Evolutionary conservation across 306 rosid genomes (phyloP), one percentile per base, ranked within the genome.

Genomic region (Vigna radiata): DNA sequence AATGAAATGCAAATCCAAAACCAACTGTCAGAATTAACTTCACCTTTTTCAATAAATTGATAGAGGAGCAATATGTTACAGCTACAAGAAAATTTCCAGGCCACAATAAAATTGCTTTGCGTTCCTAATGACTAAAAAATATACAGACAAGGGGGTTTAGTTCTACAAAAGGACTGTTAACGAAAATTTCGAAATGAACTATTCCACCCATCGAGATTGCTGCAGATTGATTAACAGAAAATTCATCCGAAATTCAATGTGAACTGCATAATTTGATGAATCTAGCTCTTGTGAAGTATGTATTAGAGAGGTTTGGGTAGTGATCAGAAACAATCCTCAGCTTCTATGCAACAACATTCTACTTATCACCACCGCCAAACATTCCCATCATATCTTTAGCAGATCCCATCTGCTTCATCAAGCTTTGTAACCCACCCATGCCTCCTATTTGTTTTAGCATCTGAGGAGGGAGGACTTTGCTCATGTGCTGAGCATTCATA

Each of bases 401-500:
- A 41, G 90, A 82, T 75, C 98, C 94, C 89, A 90, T 90, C 70
- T 91, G 94, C 89, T 90, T 91, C 96, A 94, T 90, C 88, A 94
- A 84, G 91, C 55, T 91, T 81, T 94, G 93, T 73, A 94, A 77
- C 18, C 91, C 94, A 29, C 90, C 89, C 93, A 88, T 87, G 62
- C 96, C 97, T 27, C 93, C 96, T 46, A 90, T 84, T 86, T 92
- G 97, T 84, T 88, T 90, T 82, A 88, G 85, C 91, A 91, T 88
- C 84, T 92, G 93, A 6, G 93, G 93, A 46, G 96, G 92, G 43
- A 92, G 91, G 80, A 90, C 93, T 82, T 88, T 92, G 88, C 93
- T 82, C 91, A 90, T 90, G 78, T 90, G 90, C 80, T 92, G 91
- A 7, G 96, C 96, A 62, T 90, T 92, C 93, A 90, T 89, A 55